These are phyloP conservation scores for Populus simonii DNA, from an alignment of 345 rosid species.

Conservation along the genomic window DNA sequence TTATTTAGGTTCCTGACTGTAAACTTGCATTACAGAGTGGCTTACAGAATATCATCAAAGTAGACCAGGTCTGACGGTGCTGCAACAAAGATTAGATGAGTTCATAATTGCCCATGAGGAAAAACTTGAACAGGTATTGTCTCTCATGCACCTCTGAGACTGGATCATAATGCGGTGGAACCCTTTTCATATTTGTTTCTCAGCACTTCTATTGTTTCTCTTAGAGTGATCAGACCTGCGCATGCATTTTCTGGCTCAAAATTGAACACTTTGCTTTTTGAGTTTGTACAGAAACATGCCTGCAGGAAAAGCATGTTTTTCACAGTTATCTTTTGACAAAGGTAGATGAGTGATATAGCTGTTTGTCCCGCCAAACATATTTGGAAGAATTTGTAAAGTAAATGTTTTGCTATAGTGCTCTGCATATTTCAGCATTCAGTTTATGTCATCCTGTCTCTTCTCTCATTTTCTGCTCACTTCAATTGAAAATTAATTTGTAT, in stretches of 20 bases:
- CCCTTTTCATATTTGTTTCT: neutral
- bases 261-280: neutral
- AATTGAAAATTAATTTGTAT: neutral
- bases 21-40: conserved; percentile 62
- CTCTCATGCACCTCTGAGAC: neutral
- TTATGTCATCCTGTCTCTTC: neutral
- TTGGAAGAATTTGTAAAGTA: neutral
- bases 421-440: neutral
- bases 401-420: neutral
- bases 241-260: neutral
- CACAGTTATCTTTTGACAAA: neutral
- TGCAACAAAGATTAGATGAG: conserved; percentile 79
- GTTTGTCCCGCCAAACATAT: neutral
- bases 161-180: neutral
- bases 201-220: neutral
- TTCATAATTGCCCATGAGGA: conserved; percentile 69
- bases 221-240: neutral
- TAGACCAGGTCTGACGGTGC: conserved; percentile 69
- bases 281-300: neutral
- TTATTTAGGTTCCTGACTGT: conserved; percentile 14
- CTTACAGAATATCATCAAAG: conserved; percentile 59
- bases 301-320: neutral
- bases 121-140: conserved; percentile 66
- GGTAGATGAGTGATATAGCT: neutral
- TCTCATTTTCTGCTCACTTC: neutral